These are phyloP conservation scores for Nemania sp. DNA, from an alignment of 2,329 filamentous ascomycete genomes.

Conservation along the genomic window DNA sequence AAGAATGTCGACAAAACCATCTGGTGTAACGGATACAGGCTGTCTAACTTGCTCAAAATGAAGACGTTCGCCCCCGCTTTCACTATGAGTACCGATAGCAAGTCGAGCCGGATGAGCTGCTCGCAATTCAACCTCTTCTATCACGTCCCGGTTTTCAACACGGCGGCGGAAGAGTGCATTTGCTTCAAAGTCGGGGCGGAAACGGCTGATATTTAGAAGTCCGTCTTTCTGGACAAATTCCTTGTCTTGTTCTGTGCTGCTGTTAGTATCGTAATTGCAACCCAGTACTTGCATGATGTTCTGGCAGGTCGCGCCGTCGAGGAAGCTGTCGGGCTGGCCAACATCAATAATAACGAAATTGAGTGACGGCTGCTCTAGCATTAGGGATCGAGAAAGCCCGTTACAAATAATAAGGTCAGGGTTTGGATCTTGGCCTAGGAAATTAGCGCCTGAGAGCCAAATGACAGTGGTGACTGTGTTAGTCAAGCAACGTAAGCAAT, in stretches of 20 bases:
- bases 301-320: background rate
- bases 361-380: constrained; percentile 32
- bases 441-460: constrained; percentile 38
- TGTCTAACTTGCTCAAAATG: background rate
- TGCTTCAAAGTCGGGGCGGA: constrained; percentile 35
- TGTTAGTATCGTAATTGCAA: constrained; percentile 18
- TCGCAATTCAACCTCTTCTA: background rate
- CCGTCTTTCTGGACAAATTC: constrained; percentile 34
- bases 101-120: too few species aligned
- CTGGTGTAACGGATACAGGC: background rate
- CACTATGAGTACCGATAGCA: background rate
- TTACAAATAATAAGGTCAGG: constrained; percentile 15
- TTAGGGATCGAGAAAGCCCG: constrained; percentile 28
- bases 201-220: constrained; percentile 44
- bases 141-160: background rate
- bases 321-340: background rate
- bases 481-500: constrained; percentile 35
- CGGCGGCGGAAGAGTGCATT: constrained; percentile 44
- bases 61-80: background rate
- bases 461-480: constrained; percentile 30
- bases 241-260: too few species aligned
- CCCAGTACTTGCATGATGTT: background rate
- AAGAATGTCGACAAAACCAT: constrained; percentile 21
- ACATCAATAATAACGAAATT: constrained; percentile 23
- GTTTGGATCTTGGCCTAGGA: constrained; percentile 24